A percentile compares a stretch with the other conserved stretches of the same genome.
Evolutionary conservation across 345 rosid genomes (phyloP).

Genomic region (Salix suchowensis): DNA sequence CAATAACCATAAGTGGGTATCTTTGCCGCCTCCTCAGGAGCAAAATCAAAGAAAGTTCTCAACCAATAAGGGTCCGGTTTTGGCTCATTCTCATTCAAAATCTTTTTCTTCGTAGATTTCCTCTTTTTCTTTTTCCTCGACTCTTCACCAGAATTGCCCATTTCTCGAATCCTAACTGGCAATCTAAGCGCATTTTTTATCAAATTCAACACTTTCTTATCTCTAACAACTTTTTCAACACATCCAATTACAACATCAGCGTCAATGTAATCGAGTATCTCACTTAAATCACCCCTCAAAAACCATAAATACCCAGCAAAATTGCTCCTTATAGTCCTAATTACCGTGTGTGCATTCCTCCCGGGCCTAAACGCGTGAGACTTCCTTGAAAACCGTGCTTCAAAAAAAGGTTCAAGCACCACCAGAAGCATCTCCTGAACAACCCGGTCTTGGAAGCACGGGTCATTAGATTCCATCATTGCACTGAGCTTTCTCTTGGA

Average conservation of each 20-base stretch:
- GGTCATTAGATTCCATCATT: constrained; percentile 43
- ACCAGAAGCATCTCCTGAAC: constrained; percentile 84
- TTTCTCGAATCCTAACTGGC: constrained; percentile 25
- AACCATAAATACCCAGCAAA: constrained; percentile 96
- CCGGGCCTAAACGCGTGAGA: constrained; percentile 86
- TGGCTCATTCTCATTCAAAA: constrained; percentile 74
- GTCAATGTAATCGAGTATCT: constrained; percentile 48
- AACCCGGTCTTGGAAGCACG: constrained; percentile 83
- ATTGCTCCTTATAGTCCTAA: constrained; percentile 78
- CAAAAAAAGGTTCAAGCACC: constrained; percentile 82
- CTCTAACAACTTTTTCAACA: constrained; percentile 59
- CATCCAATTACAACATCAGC: constrained; percentile 45
- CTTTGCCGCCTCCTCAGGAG: constrained; percentile 85
- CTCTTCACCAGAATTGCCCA: constrained; percentile 24
- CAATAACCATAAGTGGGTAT: constrained; percentile 80
- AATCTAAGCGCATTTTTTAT: constrained; percentile 47
- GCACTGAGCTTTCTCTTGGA: constrained; percentile 59
- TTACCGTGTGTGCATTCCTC: constrained; percentile 81
- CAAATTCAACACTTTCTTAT: constrained; percentile 63
- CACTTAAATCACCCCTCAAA: constrained; percentile 71
- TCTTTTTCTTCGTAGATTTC: constrained; percentile 61
- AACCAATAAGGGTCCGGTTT: constrained; percentile 98
- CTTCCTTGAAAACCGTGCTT: constrained; percentile 64
- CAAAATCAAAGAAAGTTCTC: constrained; percentile 73
- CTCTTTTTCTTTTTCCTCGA: constrained; percentile 38